phyloP scores from a whole-genome alignment of 257 asterid genomes.

The Solanum clarkiae region DNA sequence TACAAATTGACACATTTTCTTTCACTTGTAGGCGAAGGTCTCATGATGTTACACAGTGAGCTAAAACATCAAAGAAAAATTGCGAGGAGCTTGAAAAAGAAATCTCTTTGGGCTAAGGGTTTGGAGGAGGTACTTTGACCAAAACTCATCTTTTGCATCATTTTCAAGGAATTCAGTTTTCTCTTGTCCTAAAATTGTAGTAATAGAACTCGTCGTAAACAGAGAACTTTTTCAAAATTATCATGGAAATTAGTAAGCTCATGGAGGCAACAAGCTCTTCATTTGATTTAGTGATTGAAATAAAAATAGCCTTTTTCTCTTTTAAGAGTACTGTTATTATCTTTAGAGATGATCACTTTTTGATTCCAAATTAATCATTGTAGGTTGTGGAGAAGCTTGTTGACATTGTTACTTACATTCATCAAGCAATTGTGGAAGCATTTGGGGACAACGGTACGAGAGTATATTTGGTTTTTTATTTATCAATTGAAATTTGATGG shows the following conservation, averaged over 20 bases:
- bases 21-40: constrained; percentile 60
- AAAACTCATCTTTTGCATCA: not conserved
- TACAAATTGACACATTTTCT: not conserved
- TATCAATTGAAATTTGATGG: not conserved
- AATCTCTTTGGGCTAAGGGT: constrained; percentile 92
- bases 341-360: not conserved
- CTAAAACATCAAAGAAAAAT: constrained; percentile 85
- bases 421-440: constrained; percentile 68
- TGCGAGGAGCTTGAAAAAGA: constrained; percentile 82
- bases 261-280: not conserved
- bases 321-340: not conserved
- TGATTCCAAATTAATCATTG: not conserved
- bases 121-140: constrained; percentile 72
- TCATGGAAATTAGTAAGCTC: not conserved
- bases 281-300: not conserved
- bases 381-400: constrained; percentile 94
- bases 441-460: constrained; percentile 68
- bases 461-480: not conserved
- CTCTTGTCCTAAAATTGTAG: not conserved
- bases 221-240: not conserved
- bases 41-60: constrained; percentile 71
- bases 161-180: not conserved
- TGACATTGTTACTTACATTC: constrained; percentile 78
- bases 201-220: not conserved
- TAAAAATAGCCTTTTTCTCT: not conserved